Percentiles rank a stretch among this genome's conserved stretches.
These are phyloP conservation scores for Solanum virginianum DNA, from an alignment of 257 asterid species.

Conservation along the genomic window DNA sequence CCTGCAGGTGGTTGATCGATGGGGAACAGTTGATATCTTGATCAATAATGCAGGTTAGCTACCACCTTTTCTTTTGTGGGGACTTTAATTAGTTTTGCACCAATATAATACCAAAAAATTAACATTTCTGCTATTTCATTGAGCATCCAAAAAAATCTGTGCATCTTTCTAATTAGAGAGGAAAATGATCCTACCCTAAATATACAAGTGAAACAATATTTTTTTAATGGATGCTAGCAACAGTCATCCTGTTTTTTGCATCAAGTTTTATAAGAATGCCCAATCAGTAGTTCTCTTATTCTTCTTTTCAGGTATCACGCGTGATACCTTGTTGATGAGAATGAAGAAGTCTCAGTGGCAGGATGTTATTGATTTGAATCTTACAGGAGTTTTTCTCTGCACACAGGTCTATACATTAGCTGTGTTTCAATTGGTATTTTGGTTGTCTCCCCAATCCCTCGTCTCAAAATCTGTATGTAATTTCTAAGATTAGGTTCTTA, in stretches of 20 bases:
- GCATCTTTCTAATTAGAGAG: neutral
- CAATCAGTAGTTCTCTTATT: neutral
- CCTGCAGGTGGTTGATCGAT: conserved; percentile 76
- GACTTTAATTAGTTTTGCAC: neutral
- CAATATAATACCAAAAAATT: neutral
- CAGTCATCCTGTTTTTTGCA: neutral
- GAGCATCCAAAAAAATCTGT: neutral
- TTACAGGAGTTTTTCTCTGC: conserved; percentile 89
- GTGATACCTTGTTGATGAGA: conserved; percentile 95
- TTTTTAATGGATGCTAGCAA: neutral
- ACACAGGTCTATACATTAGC: conserved; percentile 47
- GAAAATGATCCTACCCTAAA: neutral
- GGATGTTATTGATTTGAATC: conserved; percentile 92
- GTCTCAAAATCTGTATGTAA: neutral
- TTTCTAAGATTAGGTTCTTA: neutral
- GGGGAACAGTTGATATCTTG: conserved; percentile 93
- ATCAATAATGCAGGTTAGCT: conserved; percentile 85
- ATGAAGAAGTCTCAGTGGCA: conserved; percentile 95
- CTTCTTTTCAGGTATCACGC: conserved; percentile 65
- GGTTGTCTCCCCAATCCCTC: neutral
- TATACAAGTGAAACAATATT: neutral
- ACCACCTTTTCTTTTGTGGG: neutral
- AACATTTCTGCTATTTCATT: neutral
- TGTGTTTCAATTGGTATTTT: neutral
- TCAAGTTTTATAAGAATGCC: neutral